Conservation (phyloP, 257 asterid species). For the Solanum corneliomulleri region DNA sequence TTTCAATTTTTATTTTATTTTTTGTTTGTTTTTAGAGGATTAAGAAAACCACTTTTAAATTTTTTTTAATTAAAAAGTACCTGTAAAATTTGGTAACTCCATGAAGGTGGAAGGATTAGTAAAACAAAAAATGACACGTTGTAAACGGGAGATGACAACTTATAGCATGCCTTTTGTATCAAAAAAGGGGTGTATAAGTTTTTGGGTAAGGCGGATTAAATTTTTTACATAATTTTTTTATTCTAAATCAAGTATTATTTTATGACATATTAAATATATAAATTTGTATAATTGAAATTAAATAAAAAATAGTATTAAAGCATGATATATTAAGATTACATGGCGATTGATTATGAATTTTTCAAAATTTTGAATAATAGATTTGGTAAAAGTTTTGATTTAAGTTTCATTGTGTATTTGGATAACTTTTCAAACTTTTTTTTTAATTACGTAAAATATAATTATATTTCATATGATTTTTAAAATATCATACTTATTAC, state of each 20-base stretch:
- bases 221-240: not conserved
- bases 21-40: not conserved
- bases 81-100: not conserved
- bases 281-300: not conserved
- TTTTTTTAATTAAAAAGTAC: not conserved
- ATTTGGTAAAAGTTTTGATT: not conserved
- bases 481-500: not conserved
- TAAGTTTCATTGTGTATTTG: not conserved
- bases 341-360: not conserved
- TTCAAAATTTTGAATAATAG: not conserved
- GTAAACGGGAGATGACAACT: not conserved
- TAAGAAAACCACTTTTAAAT: not conserved
- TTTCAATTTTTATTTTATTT: not conserved
- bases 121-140: not conserved
- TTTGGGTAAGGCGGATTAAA: not conserved
- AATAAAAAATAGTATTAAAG: not conserved
- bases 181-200: not conserved
- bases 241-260: not conserved
- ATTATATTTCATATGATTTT: too few relatives aligned
- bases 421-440: not conserved
- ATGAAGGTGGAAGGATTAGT: not conserved
- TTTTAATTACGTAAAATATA: too few relatives aligned
- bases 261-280: not conserved
- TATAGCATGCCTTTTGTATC: not conserved
- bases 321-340: not conserved